These are phyloP conservation scores for Fistulina hepatica DNA, from an alignment of 1,284 basidiomycete species.

Conservation along the genomic window DNA sequence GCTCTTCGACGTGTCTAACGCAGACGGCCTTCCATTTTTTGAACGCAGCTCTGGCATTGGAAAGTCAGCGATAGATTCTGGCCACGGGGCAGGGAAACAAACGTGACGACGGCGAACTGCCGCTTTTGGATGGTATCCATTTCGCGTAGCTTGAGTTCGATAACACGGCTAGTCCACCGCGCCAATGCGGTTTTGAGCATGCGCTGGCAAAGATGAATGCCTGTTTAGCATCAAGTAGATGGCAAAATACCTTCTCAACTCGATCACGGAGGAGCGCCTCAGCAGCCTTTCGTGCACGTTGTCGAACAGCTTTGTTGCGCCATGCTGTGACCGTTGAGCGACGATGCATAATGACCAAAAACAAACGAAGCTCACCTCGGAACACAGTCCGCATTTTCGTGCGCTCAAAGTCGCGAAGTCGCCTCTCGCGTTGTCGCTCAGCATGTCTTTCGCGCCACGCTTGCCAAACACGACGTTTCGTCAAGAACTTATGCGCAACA, in stretches of 20 bases:
- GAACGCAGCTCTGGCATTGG: constrained; percentile 37
- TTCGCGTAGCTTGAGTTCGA: constrained; percentile 61
- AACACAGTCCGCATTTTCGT: constrained; percentile 31
- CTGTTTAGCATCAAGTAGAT: constrained; percentile 1
- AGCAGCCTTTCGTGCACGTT: constrained; percentile 27
- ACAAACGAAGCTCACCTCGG: constrained; percentile 29
- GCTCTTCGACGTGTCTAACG: constrained; percentile 52
- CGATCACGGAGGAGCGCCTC: constrained; percentile 31
- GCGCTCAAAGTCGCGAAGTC: constrained; percentile 34
- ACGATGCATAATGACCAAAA: constrained; percentile 5
- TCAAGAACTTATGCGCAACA: constrained; percentile 43
- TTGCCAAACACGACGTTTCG: constrained; percentile 39
- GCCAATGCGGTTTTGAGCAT: constrained; percentile 35
- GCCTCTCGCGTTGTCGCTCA: constrained; percentile 36
- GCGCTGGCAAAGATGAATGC: constrained; percentile 30
- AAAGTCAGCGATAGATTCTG: constrained; percentile 8
- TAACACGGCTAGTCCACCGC: constrained; percentile 61
- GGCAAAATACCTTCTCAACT: constrained; percentile 31
- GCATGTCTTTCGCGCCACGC: constrained; percentile 41
- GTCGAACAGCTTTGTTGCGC: constrained; percentile 28
- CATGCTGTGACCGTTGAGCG: constrained; percentile 32
- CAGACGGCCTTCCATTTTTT: constrained; percentile 56
- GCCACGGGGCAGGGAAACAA: too few species aligned
- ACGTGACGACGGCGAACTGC: constrained; percentile 39
- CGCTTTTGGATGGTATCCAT: constrained; percentile 45